phyloP scores from a whole-genome alignment of 306 rosid species.

The Castanopsis chinensis region DNA sequence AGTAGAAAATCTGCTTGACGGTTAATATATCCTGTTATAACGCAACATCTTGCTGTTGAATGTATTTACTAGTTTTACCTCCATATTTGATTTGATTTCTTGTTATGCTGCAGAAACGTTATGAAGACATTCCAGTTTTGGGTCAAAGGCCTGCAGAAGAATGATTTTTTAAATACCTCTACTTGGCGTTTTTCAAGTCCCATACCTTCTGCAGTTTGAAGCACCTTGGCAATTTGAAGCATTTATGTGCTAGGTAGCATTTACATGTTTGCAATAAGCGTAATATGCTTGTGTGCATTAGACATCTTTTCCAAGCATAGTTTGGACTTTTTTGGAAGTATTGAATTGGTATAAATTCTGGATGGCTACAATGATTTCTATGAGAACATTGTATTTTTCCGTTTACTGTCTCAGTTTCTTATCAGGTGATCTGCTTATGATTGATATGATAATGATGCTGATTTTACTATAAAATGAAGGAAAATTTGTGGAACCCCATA shows the following conservation, averaged over 20 bases:
- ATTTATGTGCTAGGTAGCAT: constrained; percentile 38
- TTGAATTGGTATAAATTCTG: constrained; percentile 5
- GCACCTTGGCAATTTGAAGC: constrained; percentile 39
- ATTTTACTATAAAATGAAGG: background rate
- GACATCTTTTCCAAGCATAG: constrained; percentile 25
- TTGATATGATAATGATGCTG: background rate
- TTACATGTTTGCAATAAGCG: constrained; percentile 61
- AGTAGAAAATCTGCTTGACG: background rate
- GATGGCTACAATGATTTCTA: constrained; percentile 3
- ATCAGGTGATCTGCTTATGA: background rate
- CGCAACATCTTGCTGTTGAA: background rate
- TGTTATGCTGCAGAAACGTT: constrained; percentile 49
- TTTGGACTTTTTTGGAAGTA: constrained; percentile 25
- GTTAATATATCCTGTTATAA: background rate
- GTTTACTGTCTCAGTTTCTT: background rate
- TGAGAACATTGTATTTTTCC: constrained; percentile 1
- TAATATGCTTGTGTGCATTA: constrained; percentile 1
- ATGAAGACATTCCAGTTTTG: constrained; percentile 55
- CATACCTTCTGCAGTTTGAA: constrained; percentile 33
- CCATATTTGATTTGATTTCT: background rate
- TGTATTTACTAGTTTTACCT: background rate
- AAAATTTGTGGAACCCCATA: background rate
- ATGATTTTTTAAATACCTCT: constrained; percentile 18
- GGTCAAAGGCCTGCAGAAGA: constrained; percentile 61
- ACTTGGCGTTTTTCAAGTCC: constrained; percentile 3